These are phyloP conservation scores for Ambrosia artemisiifolia DNA, from an alignment of 129 eudicot species.

Conservation along the genomic window DNA sequence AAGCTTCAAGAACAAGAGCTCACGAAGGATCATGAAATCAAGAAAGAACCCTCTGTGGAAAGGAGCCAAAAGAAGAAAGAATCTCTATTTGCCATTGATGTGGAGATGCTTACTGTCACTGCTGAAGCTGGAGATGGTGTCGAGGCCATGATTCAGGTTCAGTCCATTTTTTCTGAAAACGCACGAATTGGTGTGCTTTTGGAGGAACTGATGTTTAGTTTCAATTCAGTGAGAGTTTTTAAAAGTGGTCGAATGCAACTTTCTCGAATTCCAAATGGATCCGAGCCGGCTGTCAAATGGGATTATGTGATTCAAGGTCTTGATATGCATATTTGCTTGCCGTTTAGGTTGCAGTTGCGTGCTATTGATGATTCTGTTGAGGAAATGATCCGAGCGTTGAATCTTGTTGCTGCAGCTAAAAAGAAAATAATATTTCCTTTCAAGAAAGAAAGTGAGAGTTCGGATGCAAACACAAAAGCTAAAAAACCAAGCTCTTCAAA, in stretches of 20 bases:
- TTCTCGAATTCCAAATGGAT: slow-evolving; percentile 72
- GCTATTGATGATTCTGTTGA: slow-evolving; percentile 92
- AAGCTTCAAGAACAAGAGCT: slow-evolving; percentile 48
- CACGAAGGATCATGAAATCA: slow-evolving; percentile 31
- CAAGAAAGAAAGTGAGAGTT: slow-evolving; percentile 38
- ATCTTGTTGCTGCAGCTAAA: slow-evolving; percentile 73
- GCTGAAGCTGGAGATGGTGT: slow-evolving; percentile 97
- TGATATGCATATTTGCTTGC: slow-evolving; percentile 85
- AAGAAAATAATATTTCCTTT: slow-evolving; percentile 44
- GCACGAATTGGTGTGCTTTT: slow-evolving; percentile 90
- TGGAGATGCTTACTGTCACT: slow-evolving; percentile 73
- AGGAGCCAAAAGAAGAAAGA: slow-evolving; percentile 62
- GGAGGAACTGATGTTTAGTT: slow-evolving; percentile 68
- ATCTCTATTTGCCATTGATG: slow-evolving; percentile 86
- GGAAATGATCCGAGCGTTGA: slow-evolving; percentile 85
- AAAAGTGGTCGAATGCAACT: slow-evolving; percentile 91
- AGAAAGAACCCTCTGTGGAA: slow-evolving; percentile 45
- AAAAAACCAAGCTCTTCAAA: slow-evolving; percentile 62
- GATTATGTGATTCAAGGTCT: slow-evolving; percentile 95
- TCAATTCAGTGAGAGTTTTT: slow-evolving; percentile 64
- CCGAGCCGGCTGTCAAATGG: slow-evolving; percentile 66
- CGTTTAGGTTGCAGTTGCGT: slow-evolving; percentile 80
- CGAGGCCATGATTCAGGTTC: slow-evolving; percentile 72
- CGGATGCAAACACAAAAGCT: slow-evolving; percentile 37
- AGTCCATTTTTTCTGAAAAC: slow-evolving; percentile 93